Conservation (phyloP, 2,329 filamentous ascomycete species). For the Penicillium sclerotiorum region DNA sequence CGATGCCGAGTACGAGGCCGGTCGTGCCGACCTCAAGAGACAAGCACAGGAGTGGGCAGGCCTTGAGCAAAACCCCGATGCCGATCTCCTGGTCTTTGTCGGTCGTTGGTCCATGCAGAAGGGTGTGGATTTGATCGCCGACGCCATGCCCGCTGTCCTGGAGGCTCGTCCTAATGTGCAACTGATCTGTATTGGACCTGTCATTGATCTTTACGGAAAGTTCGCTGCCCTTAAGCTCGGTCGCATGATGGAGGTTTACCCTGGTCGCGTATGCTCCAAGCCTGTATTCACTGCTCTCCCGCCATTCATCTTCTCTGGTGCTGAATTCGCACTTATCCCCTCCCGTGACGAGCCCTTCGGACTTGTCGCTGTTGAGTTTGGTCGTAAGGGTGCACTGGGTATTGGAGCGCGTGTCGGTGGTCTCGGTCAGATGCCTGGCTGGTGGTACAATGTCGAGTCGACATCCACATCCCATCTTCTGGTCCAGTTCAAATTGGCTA, state of each 20-base stretch:
- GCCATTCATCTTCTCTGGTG: slow-evolving; percentile 67
- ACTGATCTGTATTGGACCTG: slow-evolving; percentile 65
- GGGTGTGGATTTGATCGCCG: slow-evolving; percentile 68
- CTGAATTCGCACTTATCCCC: slow-evolving; percentile 69
- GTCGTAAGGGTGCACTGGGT: slow-evolving; percentile 67
- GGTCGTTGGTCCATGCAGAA: slow-evolving; percentile 71
- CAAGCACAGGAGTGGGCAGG: slow-evolving; percentile 71
- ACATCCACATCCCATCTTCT: slow-evolving; percentile 65
- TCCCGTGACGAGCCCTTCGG: slow-evolving; percentile 71
- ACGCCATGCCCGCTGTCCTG: slow-evolving; percentile 65
- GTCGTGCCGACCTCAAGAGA: slow-evolving; percentile 56
- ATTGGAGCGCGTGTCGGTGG: slow-evolving; percentile 68
- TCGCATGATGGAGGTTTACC: slow-evolving; percentile 66
- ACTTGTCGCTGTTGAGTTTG: slow-evolving; percentile 69
- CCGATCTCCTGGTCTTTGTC: slow-evolving; percentile 69
- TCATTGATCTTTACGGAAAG: slow-evolving; percentile 70
- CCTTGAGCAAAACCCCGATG: slow-evolving; percentile 62
- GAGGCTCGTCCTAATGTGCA: slow-evolving; percentile 64
- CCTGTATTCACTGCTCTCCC: slow-evolving; percentile 69
- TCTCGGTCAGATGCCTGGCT: slow-evolving; percentile 69
- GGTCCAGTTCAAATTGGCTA: slow-evolving; percentile 66
- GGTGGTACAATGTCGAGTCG: slow-evolving; percentile 71
- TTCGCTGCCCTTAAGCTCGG: slow-evolving; percentile 68
- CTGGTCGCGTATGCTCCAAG: slow-evolving; percentile 66
- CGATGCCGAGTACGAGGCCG: slow-evolving; percentile 58